A percentile compares a stretch with the other conserved stretches of the same genome.
These are phyloP conservation scores for Diaporthe helianthi DNA, from an alignment of 2,329 filamentous ascomycete genomes.

Conservation along the genomic window DNA sequence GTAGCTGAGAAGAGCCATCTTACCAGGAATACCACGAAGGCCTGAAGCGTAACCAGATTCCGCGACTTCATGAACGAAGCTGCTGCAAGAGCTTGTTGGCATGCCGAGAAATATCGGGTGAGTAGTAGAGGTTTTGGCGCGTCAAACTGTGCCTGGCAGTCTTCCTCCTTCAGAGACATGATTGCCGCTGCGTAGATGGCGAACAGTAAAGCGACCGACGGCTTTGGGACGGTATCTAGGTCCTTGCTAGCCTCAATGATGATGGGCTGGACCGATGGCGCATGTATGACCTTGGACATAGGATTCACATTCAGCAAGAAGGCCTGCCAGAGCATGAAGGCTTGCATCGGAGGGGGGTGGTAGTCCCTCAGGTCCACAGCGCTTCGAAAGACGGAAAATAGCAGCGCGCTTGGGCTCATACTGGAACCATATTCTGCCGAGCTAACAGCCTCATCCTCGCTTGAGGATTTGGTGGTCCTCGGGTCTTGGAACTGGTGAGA, in stretches of 20 bases:
- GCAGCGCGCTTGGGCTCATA: constrained; percentile 51
- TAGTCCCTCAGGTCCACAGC: constrained; percentile 37
- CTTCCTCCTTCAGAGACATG: constrained; percentile 34
- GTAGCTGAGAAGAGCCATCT: neutral
- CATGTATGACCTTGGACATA: constrained; percentile 58
- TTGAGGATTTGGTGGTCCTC: constrained; percentile 30
- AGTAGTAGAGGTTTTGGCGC: constrained; percentile 27
- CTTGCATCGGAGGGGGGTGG: constrained; percentile 45
- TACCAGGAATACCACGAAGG: constrained; percentile 32
- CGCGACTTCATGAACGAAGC: constrained; percentile 34
- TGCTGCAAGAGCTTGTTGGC: constrained; percentile 35
- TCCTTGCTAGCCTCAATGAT: constrained; percentile 37
- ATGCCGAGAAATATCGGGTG: constrained; percentile 30
- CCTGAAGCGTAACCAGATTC: constrained; percentile 32
- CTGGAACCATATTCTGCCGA: constrained; percentile 52
- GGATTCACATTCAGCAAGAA: constrained; percentile 61
- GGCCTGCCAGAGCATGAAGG: constrained; percentile 53
- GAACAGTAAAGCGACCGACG: constrained; percentile 33
- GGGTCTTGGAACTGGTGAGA: constrained; percentile 37
- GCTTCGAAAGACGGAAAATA: constrained; percentile 32
- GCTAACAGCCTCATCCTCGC: constrained; percentile 33
- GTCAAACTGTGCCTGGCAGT: constrained; percentile 30
- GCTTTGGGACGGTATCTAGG: constrained; percentile 32
- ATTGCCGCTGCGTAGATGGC: constrained; percentile 34
- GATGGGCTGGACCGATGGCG: constrained; percentile 51